Base-by-base conservation (phyloP, 2,329 filamentous ascomycete species). In the Diplodia seriata region DNA sequence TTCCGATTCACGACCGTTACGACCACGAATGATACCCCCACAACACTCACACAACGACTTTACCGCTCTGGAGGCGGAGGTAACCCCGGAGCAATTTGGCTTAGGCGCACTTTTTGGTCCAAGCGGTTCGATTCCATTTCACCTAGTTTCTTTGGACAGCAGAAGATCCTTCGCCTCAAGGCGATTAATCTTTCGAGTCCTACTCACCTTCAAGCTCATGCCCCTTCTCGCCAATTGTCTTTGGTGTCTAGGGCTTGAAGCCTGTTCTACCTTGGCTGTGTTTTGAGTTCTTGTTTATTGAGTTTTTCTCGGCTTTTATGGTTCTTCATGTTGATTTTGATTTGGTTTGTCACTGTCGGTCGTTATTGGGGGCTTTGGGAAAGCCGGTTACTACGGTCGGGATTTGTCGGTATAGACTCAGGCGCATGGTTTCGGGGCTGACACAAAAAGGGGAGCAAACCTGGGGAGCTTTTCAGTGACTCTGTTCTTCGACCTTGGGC, bases 1-100 rank as follows among this genome's bases (percentile, higher is more conserved):
- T 23, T 55, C 62, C 29, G 49, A 65, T 38, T 65, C 31, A 65
- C 62, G 49, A 54, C 51, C 36, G 33, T 55, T 65, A 65, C 62
- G 62, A 65, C 62, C 33, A 65, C 62, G 29, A 40, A 65, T 65
- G 62, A 65, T 65, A 65, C 59, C 62, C 57, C 54, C 54, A 65
- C 62, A 54, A 50, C 49, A 51, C 59, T 65, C 49, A 55, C 59
- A 63, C 50, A 50, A 65, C 62, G 20, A 50, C 43, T 43, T 31
- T 29, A 50, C 15, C 38, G 29, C 26, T 51, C 38, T 38, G 59
- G 59, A 50, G 15, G 47, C 49, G 43, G 29, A 38, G 26, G 59
- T 23, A 47, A 36, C 14, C n/a, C 59, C 50, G 59, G 59, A 63
- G 47, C 47, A 38, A 63, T 63, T 63, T 51, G 43, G 59, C 29